Base-by-base conservation (phyloP, 2,329 filamentous ascomycete genomes). In the Fusarium setosum region DNA sequence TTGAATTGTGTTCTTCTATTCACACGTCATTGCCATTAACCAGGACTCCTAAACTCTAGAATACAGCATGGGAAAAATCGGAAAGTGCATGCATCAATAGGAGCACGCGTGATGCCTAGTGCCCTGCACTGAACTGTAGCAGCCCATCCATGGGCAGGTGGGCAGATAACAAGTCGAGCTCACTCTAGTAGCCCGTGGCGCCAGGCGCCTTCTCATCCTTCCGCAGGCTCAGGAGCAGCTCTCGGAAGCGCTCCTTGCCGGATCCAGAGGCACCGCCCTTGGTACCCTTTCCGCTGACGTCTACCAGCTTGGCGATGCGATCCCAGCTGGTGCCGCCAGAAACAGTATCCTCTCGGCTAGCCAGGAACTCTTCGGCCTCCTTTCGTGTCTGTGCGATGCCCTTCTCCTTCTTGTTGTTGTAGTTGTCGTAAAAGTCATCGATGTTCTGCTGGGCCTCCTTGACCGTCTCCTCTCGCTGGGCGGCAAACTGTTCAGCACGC, bases 401-500 rank as follows among this genome's bases (percentile, higher is more conserved):
- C 86, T 98, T 98, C 78, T 99, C 96, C 79, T 96, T 95, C 83
- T 97, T 97, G 79, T 91, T 90, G 84, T 98, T 98, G 85, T 99
- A 99, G 81, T 97, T 97, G 76, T 97, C 94, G 84, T 99, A 99
- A 82, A 98, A 99, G 78, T 97, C 96, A 77, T 99, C 96, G 67
- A 99, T 97, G 78, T 96, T 96, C 77, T 94, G 88, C 75, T 94
- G 93, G 11, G 96, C 96, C 71, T 96, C 93, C 77, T 93, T 89
- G 75, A 97, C 83, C 2, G 94, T 97, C 77, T 95, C 90, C 65
- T 88, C 87, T 77, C 96, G 96, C 81, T 94, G 93, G 68, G 88
- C 85, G 38, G 89, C 88, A 54, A 95, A 95, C 69, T 95, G 88
- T 78, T 97, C 90, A 67, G 93, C 90, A 73, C 95, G 92, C 79